Conservation (phyloP, 257 asterid species). For the Solanum bulbocastanum region DNA sequence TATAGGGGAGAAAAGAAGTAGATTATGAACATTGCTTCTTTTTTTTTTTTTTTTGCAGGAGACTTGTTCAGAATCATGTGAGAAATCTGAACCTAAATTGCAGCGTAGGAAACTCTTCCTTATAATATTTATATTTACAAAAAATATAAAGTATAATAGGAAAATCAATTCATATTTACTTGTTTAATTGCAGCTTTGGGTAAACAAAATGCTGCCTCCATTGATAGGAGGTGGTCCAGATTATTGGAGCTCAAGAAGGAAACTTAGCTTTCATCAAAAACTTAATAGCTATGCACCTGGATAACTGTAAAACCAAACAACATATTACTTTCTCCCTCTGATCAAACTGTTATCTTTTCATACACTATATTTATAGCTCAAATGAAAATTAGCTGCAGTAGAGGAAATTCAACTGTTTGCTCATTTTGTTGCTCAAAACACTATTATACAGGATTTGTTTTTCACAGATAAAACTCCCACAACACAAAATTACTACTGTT, state of each 20-base stretch:
- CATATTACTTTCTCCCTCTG: not conserved
- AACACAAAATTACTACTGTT: not conserved
- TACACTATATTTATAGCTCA: not conserved
- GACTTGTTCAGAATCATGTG: constrained; percentile 77
- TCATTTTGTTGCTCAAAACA: not conserved
- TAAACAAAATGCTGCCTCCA: constrained; percentile 46
- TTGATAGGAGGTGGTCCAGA: constrained; percentile 66
- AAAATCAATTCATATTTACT: not conserved
- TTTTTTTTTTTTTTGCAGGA: constrained; percentile 34
- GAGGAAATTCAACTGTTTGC: not conserved
- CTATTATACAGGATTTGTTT: not conserved
- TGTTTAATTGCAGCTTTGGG: constrained; percentile 48
- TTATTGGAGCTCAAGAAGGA: constrained; percentile 56
- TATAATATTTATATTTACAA: not conserved
- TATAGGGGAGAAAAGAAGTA: not conserved
- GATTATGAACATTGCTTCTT: not conserved
- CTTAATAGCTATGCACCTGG: not conserved
- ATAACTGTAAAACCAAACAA: not conserved
- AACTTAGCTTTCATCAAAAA: not conserved
- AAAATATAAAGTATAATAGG: not conserved
- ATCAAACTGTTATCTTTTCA: not conserved
- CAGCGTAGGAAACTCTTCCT: constrained; percentile 30
- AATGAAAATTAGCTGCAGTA: not conserved
- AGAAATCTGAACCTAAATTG: constrained; percentile 57
- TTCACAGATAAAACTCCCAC: not conserved